These are phyloP conservation scores for Infundibulicybe gibba DNA, from an alignment of 768 basidiomycete species.

Conservation along the genomic window DNA sequence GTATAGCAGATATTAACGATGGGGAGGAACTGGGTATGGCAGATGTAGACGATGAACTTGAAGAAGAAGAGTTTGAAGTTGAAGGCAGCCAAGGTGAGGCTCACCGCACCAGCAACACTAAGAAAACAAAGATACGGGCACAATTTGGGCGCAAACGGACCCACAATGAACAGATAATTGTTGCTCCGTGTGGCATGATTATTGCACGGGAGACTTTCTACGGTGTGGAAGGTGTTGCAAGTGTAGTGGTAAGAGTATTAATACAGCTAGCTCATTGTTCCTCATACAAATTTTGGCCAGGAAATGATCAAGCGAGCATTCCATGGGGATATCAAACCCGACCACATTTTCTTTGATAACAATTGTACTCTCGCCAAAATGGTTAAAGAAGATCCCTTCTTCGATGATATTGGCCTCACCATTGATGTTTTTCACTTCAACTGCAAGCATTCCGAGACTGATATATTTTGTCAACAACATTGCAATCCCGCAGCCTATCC, in stretches of 20 bases:
- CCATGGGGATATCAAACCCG: constrained; percentile 11
- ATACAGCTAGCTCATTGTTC: background rate
- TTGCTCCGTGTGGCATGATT: constrained; percentile 28
- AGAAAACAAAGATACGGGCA: constrained; percentile 18
- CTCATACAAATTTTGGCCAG: no score
- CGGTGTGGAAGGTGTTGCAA: constrained; percentile 24
- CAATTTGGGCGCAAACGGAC: constrained; percentile 23
- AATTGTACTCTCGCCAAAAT: constrained; percentile 16
- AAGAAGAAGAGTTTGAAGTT: background rate
- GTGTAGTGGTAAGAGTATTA: constrained; percentile 9
- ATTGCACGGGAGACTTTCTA: constrained; percentile 24
- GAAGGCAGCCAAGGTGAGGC: constrained; percentile 18
- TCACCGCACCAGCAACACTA: constrained; percentile 1
- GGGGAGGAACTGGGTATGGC: constrained; percentile 3
- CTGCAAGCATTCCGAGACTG: constrained; percentile 24
- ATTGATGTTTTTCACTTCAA: constrained; percentile 35
- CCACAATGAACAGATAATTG: constrained; percentile 29
- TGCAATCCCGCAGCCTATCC: constrained; percentile 22
- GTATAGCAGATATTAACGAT: background rate
- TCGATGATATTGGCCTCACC: constrained; percentile 16
- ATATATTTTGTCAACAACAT: constrained; percentile 16
- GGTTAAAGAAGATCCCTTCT: constrained; percentile 9
- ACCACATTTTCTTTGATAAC: constrained; percentile 25
- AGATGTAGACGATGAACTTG: background rate
- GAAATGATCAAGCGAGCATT: constrained; percentile 6